These are phyloP conservation scores for Erodium texanum DNA, from an alignment of 441 rosid species.

Conservation along the genomic window DNA sequence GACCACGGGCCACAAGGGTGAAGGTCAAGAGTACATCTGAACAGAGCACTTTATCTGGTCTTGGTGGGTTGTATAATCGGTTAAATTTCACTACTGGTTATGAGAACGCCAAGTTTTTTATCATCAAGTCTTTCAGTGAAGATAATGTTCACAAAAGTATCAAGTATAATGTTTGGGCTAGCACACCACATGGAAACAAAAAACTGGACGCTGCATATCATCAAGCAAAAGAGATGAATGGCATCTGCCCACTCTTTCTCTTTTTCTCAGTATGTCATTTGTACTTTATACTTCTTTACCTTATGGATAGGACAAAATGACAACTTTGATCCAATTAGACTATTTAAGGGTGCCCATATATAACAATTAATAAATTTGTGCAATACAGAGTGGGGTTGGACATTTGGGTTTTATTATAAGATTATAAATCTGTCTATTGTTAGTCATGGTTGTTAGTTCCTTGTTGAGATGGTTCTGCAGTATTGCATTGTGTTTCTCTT, in stretches of 20 bases:
- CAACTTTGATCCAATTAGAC: not conserved
- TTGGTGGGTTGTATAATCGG: conserved; percentile 35
- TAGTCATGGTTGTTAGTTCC: not conserved
- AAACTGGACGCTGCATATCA: conserved; percentile 82
- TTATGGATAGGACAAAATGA: not conserved
- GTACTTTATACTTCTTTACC: not conserved
- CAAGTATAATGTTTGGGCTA: conserved; percentile 86
- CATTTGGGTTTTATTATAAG: not conserved
- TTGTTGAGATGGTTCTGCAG: not conserved
- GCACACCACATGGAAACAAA: conserved; percentile 89
- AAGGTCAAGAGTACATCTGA: conserved; percentile 39
- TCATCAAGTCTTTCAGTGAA: conserved; percentile 87
- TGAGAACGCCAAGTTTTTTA: conserved; percentile 32
- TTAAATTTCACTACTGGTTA: conserved; percentile 32
- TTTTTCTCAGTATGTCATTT: conserved; percentile 71
- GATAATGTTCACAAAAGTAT: conserved; percentile 92
- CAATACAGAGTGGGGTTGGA: not conserved
- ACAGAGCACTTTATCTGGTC: conserved; percentile 29
- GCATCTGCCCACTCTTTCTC: conserved; percentile 65
- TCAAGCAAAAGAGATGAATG: conserved; percentile 29
- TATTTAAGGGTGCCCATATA: not conserved
- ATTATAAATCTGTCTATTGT: not conserved
- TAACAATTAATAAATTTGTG: not conserved
- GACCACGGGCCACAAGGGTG: conserved; percentile 61
- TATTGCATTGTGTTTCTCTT: not conserved